These are phyloP conservation scores for Cytospora paraplurivora DNA, from an alignment of 2,329 filamentous ascomycete genomes.

Conservation along the genomic window DNA sequence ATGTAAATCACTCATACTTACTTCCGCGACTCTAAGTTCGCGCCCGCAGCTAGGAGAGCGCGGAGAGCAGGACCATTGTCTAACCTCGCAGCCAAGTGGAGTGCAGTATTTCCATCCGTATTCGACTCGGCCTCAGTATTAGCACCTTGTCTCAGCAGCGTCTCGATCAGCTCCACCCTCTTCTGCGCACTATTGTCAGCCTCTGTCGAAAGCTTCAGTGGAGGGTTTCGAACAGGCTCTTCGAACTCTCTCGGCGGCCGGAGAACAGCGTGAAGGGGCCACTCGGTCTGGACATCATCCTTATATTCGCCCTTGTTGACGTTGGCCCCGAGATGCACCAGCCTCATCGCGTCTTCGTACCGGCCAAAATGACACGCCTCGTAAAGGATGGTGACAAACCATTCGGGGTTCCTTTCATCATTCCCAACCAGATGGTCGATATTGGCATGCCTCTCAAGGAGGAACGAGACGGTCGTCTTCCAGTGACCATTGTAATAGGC, in stretches of 20 bases:
- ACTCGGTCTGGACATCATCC: not conserved
- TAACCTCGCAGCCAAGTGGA: not conserved
- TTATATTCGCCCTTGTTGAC: slow-evolving; percentile 9
- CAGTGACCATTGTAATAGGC: slow-evolving; percentile 34
- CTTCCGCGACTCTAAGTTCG: slow-evolving; percentile 15
- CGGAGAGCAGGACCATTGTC: not conserved
- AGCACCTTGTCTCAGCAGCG: slow-evolving; percentile 5
- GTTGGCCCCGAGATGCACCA: slow-evolving; percentile 18
- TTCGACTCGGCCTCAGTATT: slow-evolving; percentile 7
- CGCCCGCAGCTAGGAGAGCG: slow-evolving; percentile 11
- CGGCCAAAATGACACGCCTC: slow-evolving; percentile 11
- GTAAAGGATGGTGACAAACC: slow-evolving; percentile 7
- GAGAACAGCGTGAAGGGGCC: slow-evolving; percentile 15
- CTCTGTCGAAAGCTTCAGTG: not conserved
- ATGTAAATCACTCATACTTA: not conserved
- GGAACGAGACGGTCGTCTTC: slow-evolving; percentile 32
- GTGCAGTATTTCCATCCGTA: not conserved
- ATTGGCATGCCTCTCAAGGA: slow-evolving; percentile 34
- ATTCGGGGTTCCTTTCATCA: not conserved
- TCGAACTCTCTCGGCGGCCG: not conserved
- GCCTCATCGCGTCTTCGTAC: slow-evolving; percentile 16
- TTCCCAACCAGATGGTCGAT: slow-evolving; percentile 29
- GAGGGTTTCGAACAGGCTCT: not conserved
- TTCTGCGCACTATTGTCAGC: not conserved
- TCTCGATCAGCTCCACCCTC: slow-evolving; percentile 10